Evolutionary conservation across 805 yeast species (phyloP).

Genomic region (Lipomyces yamadae): DNA sequence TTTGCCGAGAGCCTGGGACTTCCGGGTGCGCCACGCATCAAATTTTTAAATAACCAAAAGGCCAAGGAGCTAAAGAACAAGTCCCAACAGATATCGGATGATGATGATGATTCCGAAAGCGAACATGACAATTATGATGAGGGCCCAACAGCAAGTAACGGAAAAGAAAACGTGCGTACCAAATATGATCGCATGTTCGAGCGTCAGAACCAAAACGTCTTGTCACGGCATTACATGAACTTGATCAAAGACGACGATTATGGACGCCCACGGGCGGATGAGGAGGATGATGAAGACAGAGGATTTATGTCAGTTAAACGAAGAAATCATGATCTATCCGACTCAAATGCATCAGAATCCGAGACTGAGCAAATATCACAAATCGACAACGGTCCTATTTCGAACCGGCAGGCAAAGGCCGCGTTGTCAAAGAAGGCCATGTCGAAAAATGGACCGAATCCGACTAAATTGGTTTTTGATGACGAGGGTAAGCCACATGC

Average conservation of each 20-base stretch:
- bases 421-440: constrained; percentile 82
- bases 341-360: constrained; percentile 36
- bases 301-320: constrained; percentile 85
- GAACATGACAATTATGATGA: constrained; percentile 60
- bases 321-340: constrained; percentile 63
- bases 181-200: constrained; percentile 96
- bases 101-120: constrained; percentile 50
- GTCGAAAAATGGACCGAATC: constrained; percentile 64
- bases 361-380: constrained; percentile 52
- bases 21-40: constrained; percentile 95
- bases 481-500: constrained; percentile 95
- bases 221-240: constrained; percentile 84
- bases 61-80: constrained; percentile 79
- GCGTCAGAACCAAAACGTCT: constrained; percentile 87
- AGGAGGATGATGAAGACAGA: constrained; percentile 59
- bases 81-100: constrained; percentile 64
- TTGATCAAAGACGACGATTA: constrained; percentile 56
- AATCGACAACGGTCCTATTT: constrained; percentile 62
- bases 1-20: constrained; percentile 88
- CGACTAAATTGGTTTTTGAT: constrained; percentile 83
- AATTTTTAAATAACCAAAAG: constrained; percentile 60
- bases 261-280: constrained; percentile 42
- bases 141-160: constrained; percentile 34
- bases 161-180: constrained; percentile 64
- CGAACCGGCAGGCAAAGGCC: constrained; percentile 82